Conservation (phyloP, 1,139 yeast genomes). For the Candida sanyaensis region DNA sequence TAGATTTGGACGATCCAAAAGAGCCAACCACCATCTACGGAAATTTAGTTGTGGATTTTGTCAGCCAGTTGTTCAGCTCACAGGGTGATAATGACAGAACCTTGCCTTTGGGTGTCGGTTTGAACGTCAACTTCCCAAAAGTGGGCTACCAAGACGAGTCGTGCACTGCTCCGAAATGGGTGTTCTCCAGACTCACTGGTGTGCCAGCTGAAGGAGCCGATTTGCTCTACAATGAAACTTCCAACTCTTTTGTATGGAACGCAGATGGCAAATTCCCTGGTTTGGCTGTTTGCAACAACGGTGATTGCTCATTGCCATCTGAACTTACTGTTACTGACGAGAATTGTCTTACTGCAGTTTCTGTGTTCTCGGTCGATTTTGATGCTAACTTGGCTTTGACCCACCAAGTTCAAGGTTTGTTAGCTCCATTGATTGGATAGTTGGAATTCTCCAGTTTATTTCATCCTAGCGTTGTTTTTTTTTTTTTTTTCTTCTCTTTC, state of each 20-base stretch:
- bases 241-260: conserved; percentile 23
- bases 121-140: conserved; percentile 43
- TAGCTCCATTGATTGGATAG: not conserved
- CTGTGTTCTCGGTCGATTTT: conserved; percentile 44
- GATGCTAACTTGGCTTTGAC: conserved; percentile 36
- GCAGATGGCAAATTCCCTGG: conserved; percentile 17
- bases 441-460: not conserved
- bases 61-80: conserved; percentile 30
- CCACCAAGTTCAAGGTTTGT: conserved; percentile 12
- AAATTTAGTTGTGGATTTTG: conserved; percentile 31
- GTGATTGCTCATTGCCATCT: conserved; percentile 39
- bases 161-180: conserved; percentile 37
- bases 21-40: conserved; percentile 41
- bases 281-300: conserved; percentile 28
- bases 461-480: not conserved
- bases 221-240: conserved; percentile 32
- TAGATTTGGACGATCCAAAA: conserved; percentile 30
- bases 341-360: conserved; percentile 36
- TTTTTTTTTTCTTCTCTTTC: no score
- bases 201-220: conserved; percentile 28
- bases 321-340: conserved; percentile 27
- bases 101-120: conserved; percentile 43
- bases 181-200: conserved; percentile 41
- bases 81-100: conserved; percentile 33
- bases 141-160: conserved; percentile 37